Evolutionary conservation across 495 filamentous ascomycete genomes (phyloP), one percentile per base, ranked within the genome.

Genomic region (Penicillium ucsense): DNA sequence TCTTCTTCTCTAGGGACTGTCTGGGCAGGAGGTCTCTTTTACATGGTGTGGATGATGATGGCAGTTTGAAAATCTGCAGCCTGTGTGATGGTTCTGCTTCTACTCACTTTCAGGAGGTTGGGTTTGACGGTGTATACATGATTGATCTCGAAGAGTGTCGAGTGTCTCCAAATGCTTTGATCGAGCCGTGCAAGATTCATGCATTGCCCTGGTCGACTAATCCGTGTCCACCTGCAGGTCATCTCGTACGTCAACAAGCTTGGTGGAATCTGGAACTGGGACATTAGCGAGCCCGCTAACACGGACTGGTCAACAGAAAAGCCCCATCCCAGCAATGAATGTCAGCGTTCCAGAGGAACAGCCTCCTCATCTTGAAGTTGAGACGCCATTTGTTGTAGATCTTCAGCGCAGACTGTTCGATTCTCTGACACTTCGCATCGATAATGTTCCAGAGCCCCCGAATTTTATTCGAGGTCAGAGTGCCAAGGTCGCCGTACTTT

Each of bases 1-100:
- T 97, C 5, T 91, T 80, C 70, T 95, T 84, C 61, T 87, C 83
- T 11, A 73, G 92, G 47, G 92, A 99, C 63, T 83, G 83, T 47
- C 73, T 97, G 11, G 92, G 92, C 28, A 75, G 92, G 50, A 73
- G 94, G 43, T 96, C 92, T 38, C 71, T 98, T 4, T 72, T 97
- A 31, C 64, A 65, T 7, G 74, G 69, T 5, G 52, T 60, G 42
- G 66, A 74, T 51, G 61, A 65, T 5, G 56, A 62, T 11, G 68
- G 71, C 6, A 70, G 60, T 30, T 45, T 96, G 8, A 77, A 74
- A 28, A 67, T 99, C 35, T 86, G 84, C 47, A 97, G 94, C 60
- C 65, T 95, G 37, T 78, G 82, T 30, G 81, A 83, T 61, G 74
- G 71, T 5, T 62, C 66, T 8, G 64, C 68, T 31, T 56, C 62